Conservation (phyloP, 257 asterid genomes). For the Vinca minor region DNA sequence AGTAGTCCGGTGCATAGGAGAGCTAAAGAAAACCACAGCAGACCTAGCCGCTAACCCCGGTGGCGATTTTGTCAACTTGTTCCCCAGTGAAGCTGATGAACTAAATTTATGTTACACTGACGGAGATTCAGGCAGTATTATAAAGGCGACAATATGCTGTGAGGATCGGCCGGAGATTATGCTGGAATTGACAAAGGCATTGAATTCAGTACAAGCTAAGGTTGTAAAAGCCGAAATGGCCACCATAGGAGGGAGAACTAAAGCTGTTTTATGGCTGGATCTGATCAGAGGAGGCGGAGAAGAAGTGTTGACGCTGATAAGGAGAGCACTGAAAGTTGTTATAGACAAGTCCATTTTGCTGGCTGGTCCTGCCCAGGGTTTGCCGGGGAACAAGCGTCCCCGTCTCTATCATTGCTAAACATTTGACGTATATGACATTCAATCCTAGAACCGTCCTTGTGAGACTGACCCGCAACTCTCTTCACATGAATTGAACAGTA, state of each 20-base stretch:
- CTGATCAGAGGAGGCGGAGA: slow-evolving; percentile 25
- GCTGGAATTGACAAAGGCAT: slow-evolving; percentile 49
- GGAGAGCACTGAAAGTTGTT: slow-evolving; percentile 54
- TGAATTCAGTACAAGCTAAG: slow-evolving; percentile 49
- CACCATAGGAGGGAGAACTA: slow-evolving; percentile 73
- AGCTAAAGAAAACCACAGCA: slow-evolving; percentile 49
- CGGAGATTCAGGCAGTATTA: slow-evolving; percentile 26
- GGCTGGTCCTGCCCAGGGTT: slow-evolving; percentile 37
- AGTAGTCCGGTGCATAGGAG: slow-evolving; percentile 66
- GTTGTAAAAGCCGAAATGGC: slow-evolving; percentile 71
- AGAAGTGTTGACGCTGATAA: slow-evolving; percentile 38
- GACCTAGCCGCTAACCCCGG: slow-evolving; percentile 18
- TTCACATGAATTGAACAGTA: too few relatives aligned
- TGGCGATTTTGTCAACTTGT: slow-evolving; percentile 4
- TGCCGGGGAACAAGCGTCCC: slow-evolving; percentile 64
- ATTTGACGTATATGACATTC: too few relatives aligned
- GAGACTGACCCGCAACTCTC: too few relatives aligned
- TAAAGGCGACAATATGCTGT: slow-evolving; percentile 65
- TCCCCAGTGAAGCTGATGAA: slow-evolving; percentile 70
- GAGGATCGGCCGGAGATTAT: slow-evolving; percentile 74
- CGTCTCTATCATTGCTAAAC: slow-evolving; percentile 51
- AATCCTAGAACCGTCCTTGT: too few relatives aligned
- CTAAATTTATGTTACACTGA: slow-evolving; percentile 35
- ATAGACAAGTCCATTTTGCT: slow-evolving; percentile 51
- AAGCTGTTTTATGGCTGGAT: slow-evolving; percentile 49